phyloP scores from a whole-genome alignment of 2,329 filamentous ascomycete genomes.

The Macrophomina tecta region DNA sequence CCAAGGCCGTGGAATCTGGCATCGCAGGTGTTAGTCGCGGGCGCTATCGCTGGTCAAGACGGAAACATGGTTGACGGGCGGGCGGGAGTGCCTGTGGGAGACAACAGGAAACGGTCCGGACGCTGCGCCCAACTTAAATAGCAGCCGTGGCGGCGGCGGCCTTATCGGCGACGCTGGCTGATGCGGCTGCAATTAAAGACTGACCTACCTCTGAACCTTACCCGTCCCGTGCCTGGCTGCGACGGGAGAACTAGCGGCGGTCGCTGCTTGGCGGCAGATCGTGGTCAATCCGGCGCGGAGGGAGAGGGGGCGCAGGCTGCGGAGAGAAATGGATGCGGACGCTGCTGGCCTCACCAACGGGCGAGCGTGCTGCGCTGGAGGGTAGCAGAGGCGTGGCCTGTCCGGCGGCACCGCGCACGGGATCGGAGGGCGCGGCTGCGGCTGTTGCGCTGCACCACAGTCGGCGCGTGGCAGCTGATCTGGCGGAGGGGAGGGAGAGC shows the following conservation, averaged over 20 bases:
- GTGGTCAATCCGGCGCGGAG: slow-evolving; percentile 22
- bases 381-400: neutral
- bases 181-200: slow-evolving; percentile 23
- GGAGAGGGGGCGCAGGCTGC: slow-evolving; percentile 8
- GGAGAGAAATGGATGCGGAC: slow-evolving; percentile 19
- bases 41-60: slow-evolving; percentile 25
- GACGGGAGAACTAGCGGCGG: slow-evolving; percentile 24
- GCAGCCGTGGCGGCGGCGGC: slow-evolving; percentile 3
- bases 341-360: neutral
- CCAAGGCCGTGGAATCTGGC: slow-evolving; percentile 23
- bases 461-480: slow-evolving; percentile 24
- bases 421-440: slow-evolving; percentile 17
- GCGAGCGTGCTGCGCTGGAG: neutral
- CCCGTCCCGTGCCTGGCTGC: slow-evolving; percentile 22
- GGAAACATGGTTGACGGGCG: slow-evolving; percentile 25
- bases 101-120: slow-evolving; percentile 22
- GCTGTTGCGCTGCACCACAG: slow-evolving; percentile 2
- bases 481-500: slow-evolving; percentile 3
- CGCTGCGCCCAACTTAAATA: slow-evolving; percentile 25
- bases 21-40: slow-evolving; percentile 26
- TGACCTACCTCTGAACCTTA: slow-evolving; percentile 21
- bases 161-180: slow-evolving; percentile 22
- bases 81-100: slow-evolving; percentile 24
- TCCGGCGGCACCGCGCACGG: slow-evolving; percentile 11
- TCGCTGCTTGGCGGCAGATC: slow-evolving; percentile 23